phyloP scores from a whole-genome alignment of 306 rosid genomes.

The Delonix regia region DNA sequence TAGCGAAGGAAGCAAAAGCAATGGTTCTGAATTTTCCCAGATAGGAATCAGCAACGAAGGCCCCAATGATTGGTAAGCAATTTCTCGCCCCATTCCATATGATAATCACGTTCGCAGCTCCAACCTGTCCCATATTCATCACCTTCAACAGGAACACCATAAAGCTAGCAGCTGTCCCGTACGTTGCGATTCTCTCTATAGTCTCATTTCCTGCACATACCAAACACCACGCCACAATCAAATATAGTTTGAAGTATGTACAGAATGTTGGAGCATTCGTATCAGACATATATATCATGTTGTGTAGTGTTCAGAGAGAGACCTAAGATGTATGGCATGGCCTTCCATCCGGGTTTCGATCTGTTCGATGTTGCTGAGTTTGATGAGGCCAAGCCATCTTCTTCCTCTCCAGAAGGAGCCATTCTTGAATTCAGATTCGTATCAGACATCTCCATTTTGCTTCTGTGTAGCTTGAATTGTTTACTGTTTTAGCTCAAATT shows the following conservation, averaged over 20 bases:
- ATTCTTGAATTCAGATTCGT: neutral
- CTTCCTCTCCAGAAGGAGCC: neutral
- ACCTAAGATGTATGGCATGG: constrained; percentile 44
- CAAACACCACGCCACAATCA: no score
- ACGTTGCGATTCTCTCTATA: constrained; percentile 41
- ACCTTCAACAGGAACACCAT: constrained; percentile 43
- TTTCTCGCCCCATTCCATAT: constrained; percentile 27
- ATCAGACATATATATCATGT: no score
- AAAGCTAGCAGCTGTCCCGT: constrained; percentile 35
- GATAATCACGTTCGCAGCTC: constrained; percentile 41
- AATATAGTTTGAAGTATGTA: no score
- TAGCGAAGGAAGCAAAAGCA: constrained; percentile 41
- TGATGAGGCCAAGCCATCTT: constrained; percentile 2
- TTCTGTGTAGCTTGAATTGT: no score
- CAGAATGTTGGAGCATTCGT: no score
- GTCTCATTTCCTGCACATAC: constrained; percentile 43
- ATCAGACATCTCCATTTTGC: neutral
- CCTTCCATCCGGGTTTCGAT: constrained; percentile 36
- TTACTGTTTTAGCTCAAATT: no score
- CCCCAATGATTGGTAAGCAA: constrained; percentile 37
- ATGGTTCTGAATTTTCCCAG: constrained; percentile 48
- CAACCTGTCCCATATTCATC: constrained; percentile 43
- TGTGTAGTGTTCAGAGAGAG: no score
- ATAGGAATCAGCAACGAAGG: constrained; percentile 41
- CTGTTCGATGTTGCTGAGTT: neutral